These are phyloP conservation scores for Wickerhamiella infanticola DNA, from an alignment of 1,139 yeast species.

Conservation along the genomic window DNA sequence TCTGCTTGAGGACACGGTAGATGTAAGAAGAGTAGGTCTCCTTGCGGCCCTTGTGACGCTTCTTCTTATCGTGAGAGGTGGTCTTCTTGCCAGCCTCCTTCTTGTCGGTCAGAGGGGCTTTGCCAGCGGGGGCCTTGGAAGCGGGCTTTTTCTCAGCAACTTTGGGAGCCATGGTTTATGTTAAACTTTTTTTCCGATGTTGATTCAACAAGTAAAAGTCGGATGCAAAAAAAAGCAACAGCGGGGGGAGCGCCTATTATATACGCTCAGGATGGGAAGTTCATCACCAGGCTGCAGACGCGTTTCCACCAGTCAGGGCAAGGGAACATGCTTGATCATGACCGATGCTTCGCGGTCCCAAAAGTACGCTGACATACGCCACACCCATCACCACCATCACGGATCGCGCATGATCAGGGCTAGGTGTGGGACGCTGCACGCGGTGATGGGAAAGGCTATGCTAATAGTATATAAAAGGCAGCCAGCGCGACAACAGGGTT, in stretches of 20 bases:
- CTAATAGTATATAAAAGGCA: not conserved
- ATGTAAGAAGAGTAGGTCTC: constrained; percentile 98
- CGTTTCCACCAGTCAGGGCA: not conserved
- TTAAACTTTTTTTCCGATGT: constrained; percentile 20
- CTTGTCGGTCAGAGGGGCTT: constrained; percentile 90
- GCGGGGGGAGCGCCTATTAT: constrained; percentile 6
- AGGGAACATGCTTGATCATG: constrained; percentile 1
- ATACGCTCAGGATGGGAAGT: constrained; percentile 8
- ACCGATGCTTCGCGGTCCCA: not conserved
- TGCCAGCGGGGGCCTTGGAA: constrained; percentile 68
- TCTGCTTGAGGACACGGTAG: constrained; percentile 96
- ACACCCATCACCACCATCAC: not conserved
- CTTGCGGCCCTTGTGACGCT: constrained; percentile 95
- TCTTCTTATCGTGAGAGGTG: constrained; percentile 62
- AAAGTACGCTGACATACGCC: not conserved
- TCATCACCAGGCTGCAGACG: constrained; percentile 5
- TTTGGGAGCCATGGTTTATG: constrained; percentile 28
- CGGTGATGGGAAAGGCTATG: not conserved
- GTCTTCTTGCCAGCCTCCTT: constrained; percentile 95
- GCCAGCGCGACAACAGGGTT: constrained; percentile 1
- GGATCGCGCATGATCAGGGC: not conserved
- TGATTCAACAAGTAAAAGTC: constrained; percentile 8
- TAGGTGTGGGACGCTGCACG: not conserved
- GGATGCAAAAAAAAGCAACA: constrained; percentile 13
- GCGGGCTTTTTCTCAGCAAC: constrained; percentile 62